These are phyloP conservation scores for Clavispora vitiphila DNA, from an alignment of 805 yeast genomes.

Conservation along the genomic window DNA sequence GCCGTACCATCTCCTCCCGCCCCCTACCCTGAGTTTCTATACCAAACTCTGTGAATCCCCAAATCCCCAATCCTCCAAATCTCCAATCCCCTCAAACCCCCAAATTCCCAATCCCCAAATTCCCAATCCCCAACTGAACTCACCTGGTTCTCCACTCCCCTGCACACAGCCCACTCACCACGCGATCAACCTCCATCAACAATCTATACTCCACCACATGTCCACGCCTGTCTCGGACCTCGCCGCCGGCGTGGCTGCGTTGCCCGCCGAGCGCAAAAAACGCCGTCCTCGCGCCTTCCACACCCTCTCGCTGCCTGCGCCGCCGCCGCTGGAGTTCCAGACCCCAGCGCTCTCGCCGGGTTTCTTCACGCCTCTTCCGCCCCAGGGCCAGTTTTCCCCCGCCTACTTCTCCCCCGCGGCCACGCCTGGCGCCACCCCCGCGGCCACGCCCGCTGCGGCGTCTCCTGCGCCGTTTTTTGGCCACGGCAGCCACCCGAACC, in stretches of 20 bases:
- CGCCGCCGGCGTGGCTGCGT: slow-evolving; percentile 9
- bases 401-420: background rate
- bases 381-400: background rate
- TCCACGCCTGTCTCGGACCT: slow-evolving; percentile 6
- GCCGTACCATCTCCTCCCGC: no score
- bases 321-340: background rate
- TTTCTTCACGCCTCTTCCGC: background rate
- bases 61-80: no score
- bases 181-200: background rate
- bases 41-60: no score
- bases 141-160: no score
- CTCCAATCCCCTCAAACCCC: no score
- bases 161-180: no score
- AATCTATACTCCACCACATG: background rate
- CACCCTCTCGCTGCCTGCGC: slow-evolving; percentile 1
- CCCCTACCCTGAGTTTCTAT: no score
- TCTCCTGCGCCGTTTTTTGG: background rate
- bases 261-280: slow-evolving; percentile 12
- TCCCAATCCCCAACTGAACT: no score
- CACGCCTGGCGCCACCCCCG: background rate
- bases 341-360: background rate
- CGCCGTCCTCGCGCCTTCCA: slow-evolving; percentile 15
- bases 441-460: background rate
- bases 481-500: background rate
- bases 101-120: no score